Evolutionary conservation across 805 yeast genomes (phyloP).

Genomic region (Candida qinlingensis): DNA sequence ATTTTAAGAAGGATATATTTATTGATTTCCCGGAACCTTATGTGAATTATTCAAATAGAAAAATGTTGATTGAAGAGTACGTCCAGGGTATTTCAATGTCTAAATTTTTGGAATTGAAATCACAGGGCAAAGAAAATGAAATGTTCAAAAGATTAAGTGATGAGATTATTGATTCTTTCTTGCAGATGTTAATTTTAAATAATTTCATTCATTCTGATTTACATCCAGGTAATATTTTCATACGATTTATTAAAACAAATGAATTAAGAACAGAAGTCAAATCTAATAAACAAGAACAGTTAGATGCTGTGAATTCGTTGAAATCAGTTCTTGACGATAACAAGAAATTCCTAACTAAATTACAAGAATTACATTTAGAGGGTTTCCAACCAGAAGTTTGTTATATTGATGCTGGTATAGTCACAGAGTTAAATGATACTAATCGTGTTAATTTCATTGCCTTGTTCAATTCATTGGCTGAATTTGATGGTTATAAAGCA

Average conservation of each 20-base stretch:
- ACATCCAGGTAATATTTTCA: slow-evolving; percentile 93
- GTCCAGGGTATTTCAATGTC: slow-evolving; percentile 82
- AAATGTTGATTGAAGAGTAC: slow-evolving; percentile 80
- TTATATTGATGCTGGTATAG: slow-evolving; percentile 88
- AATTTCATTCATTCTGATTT: slow-evolving; percentile 95
- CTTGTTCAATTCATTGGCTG: slow-evolving; percentile 80
- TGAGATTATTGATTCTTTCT: slow-evolving; percentile 83
- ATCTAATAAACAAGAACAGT: slow-evolving; percentile 19
- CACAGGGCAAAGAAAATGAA: slow-evolving; percentile 35
- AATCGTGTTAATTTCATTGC: slow-evolving; percentile 86
- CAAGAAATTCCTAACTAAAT: slow-evolving; percentile 40
- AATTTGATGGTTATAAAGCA: slow-evolving; percentile 89
- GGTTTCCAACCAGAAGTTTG: slow-evolving; percentile 83
- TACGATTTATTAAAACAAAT: slow-evolving; percentile 54
- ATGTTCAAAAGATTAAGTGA: slow-evolving; percentile 70
- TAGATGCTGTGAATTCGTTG: slow-evolving; percentile 18
- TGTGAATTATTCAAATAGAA: slow-evolving; percentile 55
- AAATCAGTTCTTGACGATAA: slow-evolving; percentile 18
- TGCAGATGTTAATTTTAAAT: slow-evolving; percentile 88
- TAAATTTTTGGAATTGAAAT: slow-evolving; percentile 43
- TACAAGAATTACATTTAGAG: slow-evolving; percentile 41
- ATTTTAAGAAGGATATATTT: slow-evolving; percentile 53
- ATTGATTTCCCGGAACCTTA: slow-evolving; percentile 80
- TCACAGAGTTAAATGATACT: slow-evolving; percentile 75
- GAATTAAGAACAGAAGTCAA: slow-evolving; percentile 25